Evolutionary conservation across 805 yeast genomes (phyloP).

Genomic region (Starmerella sirachaensis): DNA sequence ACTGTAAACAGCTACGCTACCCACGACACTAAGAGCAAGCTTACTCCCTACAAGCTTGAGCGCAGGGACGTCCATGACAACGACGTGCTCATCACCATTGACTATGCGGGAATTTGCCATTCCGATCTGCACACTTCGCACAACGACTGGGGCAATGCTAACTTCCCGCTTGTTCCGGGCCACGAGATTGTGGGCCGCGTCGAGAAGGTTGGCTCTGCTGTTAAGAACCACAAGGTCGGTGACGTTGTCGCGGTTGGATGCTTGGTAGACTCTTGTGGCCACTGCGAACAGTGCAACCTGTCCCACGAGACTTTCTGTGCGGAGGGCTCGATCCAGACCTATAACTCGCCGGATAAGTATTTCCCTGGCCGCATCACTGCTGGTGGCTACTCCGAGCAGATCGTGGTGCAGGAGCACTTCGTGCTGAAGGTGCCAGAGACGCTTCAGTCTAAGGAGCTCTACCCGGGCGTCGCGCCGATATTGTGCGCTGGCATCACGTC

Average conservation of each 20-base stretch:
- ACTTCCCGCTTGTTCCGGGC: slow-evolving; percentile 35
- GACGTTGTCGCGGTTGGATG: slow-evolving; percentile 78
- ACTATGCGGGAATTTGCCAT: slow-evolving; percentile 39
- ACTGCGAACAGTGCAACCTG: slow-evolving; percentile 46
- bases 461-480: slow-evolving; percentile 52
- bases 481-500: slow-evolving; percentile 70
- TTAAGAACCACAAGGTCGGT: slow-evolving; percentile 42
- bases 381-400: slow-evolving; percentile 32
- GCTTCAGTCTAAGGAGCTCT: slow-evolving; percentile 32
- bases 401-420: slow-evolving; percentile 43
- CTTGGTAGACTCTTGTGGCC: slow-evolving; percentile 44
- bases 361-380: slow-evolving; percentile 52
- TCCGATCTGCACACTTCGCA: slow-evolving; percentile 42
- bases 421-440: slow-evolving; percentile 52
- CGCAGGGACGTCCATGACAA: slow-evolving; percentile 16
- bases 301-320: slow-evolving; percentile 49
- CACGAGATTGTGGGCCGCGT: slow-evolving; percentile 34
- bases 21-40: not conserved
- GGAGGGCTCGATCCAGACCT: slow-evolving; percentile 37
- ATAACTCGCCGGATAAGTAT: slow-evolving; percentile 28
- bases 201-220: slow-evolving; percentile 45
- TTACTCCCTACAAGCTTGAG: slow-evolving; percentile 9
- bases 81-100: slow-evolving; percentile 28
- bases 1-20: slow-evolving; percentile 13
- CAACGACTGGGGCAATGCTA: slow-evolving; percentile 39